A percentile compares a stretch with the other conserved stretches of the same genome.
Conservation (phyloP, 345 rosid genomes). For the Lepidium africanum region DNA sequence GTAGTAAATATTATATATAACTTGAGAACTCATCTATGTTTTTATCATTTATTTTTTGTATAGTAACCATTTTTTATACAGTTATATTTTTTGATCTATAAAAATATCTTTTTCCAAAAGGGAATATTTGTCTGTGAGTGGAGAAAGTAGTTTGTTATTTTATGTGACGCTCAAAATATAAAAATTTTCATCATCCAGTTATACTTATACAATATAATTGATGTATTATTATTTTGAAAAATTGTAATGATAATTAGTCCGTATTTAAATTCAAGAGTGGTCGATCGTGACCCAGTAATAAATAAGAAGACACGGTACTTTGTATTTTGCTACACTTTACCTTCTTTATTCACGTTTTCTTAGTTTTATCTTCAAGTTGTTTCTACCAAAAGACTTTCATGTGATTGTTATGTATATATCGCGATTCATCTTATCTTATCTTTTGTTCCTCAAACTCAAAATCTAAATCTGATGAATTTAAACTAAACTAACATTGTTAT, state of each 20-base stretch:
- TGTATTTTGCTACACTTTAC: too few relatives aligned
- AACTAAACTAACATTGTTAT: background rate
- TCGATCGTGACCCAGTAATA: background rate
- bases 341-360: background rate
- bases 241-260: background rate
- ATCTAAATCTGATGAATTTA: background rate
- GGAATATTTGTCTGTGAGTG: background rate
- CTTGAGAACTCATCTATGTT: slow-evolving; percentile 1
- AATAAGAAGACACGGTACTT: background rate
- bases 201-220: background rate
- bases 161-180: background rate
- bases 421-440: background rate
- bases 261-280: background rate
- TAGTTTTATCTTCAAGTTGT: slow-evolving; percentile 1
- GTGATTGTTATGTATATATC: background rate
- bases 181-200: background rate
- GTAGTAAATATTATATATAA: background rate
- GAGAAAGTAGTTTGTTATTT: background rate
- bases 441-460: background rate
- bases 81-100: background rate
- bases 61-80: background rate
- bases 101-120: background rate
- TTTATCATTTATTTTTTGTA: background rate
- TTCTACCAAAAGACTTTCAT: slow-evolving; percentile 1
- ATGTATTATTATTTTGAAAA: background rate